These are phyloP conservation scores for Fusarium verticillioides DNA, from an alignment of 2,329 filamentous ascomycete genomes.

Conservation along the genomic window DNA sequence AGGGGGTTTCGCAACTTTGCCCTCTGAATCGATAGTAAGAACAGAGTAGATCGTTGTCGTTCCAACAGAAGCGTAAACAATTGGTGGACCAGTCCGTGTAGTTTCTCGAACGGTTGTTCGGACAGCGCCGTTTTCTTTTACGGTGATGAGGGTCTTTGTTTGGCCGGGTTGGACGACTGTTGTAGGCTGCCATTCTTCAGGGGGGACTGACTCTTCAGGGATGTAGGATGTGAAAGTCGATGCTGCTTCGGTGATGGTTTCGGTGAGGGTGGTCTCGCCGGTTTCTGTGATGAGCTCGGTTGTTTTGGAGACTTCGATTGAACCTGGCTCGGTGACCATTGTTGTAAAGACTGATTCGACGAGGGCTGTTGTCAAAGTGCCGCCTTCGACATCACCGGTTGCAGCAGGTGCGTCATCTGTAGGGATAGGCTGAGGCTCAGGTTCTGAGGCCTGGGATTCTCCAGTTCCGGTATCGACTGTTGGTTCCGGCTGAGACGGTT, in stretches of 20 bases:
- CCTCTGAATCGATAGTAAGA: constrained; percentile 19
- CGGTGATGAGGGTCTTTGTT: constrained; percentile 12
- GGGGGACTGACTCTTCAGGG: not conserved
- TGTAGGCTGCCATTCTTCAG: not conserved
- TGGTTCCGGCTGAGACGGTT: not conserved
- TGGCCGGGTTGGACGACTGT: constrained; percentile 2
- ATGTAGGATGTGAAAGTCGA: not conserved
- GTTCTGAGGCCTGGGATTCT: not conserved
- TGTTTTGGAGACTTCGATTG: not conserved
- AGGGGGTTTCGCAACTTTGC: constrained; percentile 4
- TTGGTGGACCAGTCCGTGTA: constrained; percentile 15
- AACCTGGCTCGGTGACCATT: constrained; percentile 13
- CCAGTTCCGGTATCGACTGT: not conserved
- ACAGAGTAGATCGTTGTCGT: constrained; percentile 34
- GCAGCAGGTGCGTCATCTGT: not conserved
- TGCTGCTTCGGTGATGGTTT: not conserved
- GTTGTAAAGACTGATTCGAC: constrained; percentile 26
- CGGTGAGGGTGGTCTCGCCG: not conserved
- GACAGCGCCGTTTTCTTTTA: constrained; percentile 2
- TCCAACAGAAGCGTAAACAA: constrained; percentile 27
- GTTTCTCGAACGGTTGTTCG: constrained; percentile 9
- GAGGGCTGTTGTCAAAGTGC: constrained; percentile 20
- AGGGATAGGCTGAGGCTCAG: not conserved
- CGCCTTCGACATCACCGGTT: constrained; percentile 1
- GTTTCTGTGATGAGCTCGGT: constrained; percentile 14